Evolutionary conservation across 257 asterid species (phyloP).

Genomic region (Thymus mandschuricus): DNA sequence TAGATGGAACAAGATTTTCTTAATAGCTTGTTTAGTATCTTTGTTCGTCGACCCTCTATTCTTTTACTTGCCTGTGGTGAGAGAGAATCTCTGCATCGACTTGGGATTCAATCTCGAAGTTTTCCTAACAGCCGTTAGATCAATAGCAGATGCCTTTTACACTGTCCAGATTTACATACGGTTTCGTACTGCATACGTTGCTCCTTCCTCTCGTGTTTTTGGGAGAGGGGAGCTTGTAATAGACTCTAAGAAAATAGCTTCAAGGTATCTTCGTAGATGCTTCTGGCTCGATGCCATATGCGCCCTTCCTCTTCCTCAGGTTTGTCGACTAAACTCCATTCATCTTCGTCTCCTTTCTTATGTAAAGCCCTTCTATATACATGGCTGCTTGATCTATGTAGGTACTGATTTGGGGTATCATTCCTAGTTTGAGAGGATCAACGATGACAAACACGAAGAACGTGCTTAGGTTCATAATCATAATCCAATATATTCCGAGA

Average conservation of each 20-base stretch:
- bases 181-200: slow-evolving; percentile 83
- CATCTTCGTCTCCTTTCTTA: neutral
- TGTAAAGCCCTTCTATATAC: neutral
- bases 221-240: slow-evolving; percentile 98
- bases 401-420: slow-evolving; percentile 76
- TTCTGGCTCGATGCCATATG: slow-evolving; percentile 78
- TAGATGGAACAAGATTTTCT: slow-evolving; percentile 89
- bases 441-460: slow-evolving; percentile 84
- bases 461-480: slow-evolving; percentile 79
- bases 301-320: slow-evolving; percentile 99
- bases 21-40: slow-evolving; percentile 83
- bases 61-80: slow-evolving; percentile 78
- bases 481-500: slow-evolving; percentile 85
- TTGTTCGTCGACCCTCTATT: slow-evolving; percentile 90
- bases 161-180: slow-evolving; percentile 68
- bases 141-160: slow-evolving; percentile 80
- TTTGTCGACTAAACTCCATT: slow-evolving; percentile 30
- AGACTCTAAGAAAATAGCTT: slow-evolving; percentile 71
- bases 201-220: slow-evolving; percentile 97
- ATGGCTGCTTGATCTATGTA: slow-evolving; percentile 29
- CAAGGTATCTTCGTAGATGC: slow-evolving; percentile 52
- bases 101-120: slow-evolving; percentile 68
- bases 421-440: slow-evolving; percentile 74
- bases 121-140: slow-evolving; percentile 64
- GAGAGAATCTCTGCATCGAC: slow-evolving; percentile 63